Conservation (phyloP, 176 grass and related monocot species). For the Carex littledalei region DNA sequence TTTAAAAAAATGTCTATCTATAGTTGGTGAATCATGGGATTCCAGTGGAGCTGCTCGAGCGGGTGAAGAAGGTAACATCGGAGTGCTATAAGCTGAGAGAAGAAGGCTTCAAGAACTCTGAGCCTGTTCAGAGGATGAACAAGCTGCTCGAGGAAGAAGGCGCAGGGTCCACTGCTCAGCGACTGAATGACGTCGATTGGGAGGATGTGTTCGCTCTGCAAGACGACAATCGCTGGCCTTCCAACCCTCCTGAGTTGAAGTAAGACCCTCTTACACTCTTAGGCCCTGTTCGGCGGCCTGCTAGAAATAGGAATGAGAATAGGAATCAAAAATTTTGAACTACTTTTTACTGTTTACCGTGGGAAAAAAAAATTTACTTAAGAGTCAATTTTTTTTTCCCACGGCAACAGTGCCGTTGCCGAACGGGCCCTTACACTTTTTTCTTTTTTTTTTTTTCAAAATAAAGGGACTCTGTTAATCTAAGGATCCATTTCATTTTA, state of each 20-base stretch:
- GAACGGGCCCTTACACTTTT: too few relatives aligned
- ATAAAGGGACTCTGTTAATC: too few relatives aligned
- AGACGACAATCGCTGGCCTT: conserved; percentile 70
- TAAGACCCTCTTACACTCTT: not conserved
- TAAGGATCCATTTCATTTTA: too few relatives aligned
- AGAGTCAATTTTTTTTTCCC: too few relatives aligned
- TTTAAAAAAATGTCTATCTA: not conserved
- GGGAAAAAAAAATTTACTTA: too few relatives aligned
- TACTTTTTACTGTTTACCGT: too few relatives aligned
- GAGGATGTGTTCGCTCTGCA: conserved; percentile 74
- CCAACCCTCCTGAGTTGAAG: conserved; percentile 69
- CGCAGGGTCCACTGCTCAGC: conserved; percentile 11
- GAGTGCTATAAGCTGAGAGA: conserved; percentile 69
- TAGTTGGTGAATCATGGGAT: conserved; percentile 87
- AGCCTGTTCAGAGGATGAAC: conserved; percentile 35
- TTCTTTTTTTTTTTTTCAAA: too few relatives aligned
- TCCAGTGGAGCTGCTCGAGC: conserved; percentile 61
- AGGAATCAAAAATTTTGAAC: too few relatives aligned
- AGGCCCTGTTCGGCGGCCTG: too few relatives aligned
- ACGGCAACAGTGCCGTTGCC: too few relatives aligned
- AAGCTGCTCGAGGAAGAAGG: conserved; percentile 24
- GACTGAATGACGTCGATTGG: conserved; percentile 53
- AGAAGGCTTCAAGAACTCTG: conserved; percentile 46
- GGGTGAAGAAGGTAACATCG: conserved; percentile 73
- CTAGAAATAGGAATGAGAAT: too few relatives aligned